Conservation (phyloP, 257 asterid genomes). For the Cordia subcordata region DNA sequence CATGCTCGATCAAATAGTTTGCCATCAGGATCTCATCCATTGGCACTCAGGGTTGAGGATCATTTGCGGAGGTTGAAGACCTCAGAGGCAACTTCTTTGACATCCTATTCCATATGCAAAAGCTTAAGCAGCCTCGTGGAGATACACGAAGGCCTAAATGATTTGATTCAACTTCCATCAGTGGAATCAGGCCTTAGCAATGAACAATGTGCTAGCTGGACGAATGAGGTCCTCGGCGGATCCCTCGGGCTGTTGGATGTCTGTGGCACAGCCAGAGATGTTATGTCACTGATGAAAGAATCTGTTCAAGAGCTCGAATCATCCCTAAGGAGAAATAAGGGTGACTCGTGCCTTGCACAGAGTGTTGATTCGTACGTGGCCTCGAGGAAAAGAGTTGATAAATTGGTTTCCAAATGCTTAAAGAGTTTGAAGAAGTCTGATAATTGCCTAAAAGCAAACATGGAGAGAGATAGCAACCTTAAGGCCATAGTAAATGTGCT, state of each 20-base stretch:
- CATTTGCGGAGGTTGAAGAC: slow-evolving; percentile 20
- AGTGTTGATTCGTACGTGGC: slow-evolving; percentile 15
- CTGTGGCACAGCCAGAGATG: slow-evolving; percentile 19
- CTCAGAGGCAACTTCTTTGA: slow-evolving; percentile 10
- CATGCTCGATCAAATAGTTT: slow-evolving; percentile 24
- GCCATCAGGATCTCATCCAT: slow-evolving; percentile 25
- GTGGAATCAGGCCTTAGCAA: slow-evolving; percentile 11
- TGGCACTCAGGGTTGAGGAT: slow-evolving; percentile 7
- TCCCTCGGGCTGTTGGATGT: slow-evolving; percentile 21
- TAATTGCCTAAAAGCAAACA: background rate
- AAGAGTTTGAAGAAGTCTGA: slow-evolving; percentile 19
- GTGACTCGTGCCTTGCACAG: background rate
- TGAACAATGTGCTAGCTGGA: background rate
- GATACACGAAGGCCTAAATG: slow-evolving; percentile 9
- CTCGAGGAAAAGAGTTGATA: slow-evolving; percentile 27
- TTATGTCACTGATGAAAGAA: slow-evolving; percentile 13
- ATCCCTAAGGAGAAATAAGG: slow-evolving; percentile 23
- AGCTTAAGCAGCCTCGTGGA: slow-evolving; percentile 13
- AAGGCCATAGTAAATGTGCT: background rate
- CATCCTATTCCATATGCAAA: background rate
- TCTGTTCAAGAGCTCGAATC: slow-evolving; percentile 17
- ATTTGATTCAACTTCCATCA: slow-evolving; percentile 18
- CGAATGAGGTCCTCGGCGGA: slow-evolving; percentile 12
- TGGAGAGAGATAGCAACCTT: background rate
- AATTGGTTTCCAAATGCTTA: slow-evolving; percentile 18